phyloP scores from a whole-genome alignment of 768 basidiomycete species.

The Naganishia antarctica region DNA sequence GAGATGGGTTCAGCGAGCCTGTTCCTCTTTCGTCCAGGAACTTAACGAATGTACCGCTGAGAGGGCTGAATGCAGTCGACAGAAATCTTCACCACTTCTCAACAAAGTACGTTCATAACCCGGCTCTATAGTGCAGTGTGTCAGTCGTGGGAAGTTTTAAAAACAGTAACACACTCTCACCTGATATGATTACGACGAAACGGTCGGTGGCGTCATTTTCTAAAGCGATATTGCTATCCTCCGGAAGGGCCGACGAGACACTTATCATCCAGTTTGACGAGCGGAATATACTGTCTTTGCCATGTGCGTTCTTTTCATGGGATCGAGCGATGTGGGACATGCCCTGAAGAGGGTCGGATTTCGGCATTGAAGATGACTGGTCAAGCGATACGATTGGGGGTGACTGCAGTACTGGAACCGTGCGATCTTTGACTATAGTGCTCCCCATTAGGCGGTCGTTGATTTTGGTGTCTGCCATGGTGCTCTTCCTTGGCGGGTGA shows the following conservation, averaged over 20 bases:
- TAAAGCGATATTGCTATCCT: neutral
- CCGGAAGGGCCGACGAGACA: neutral
- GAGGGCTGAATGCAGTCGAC: neutral
- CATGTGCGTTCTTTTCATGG: neutral
- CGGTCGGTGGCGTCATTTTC: neutral
- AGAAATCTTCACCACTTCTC: neutral
- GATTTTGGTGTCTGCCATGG: no score
- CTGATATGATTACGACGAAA: conserved; percentile 3
- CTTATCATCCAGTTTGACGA: conserved; percentile 7
- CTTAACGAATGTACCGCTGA: neutral
- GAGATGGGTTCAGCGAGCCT: no score
- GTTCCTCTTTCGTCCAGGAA: no score
- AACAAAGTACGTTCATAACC: neutral
- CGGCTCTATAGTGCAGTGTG: neutral
- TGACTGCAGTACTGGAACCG: no score
- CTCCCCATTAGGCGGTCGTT: no score
- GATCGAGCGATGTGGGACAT: neutral
- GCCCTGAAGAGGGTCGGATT: neutral
- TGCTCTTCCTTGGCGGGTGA: no score
- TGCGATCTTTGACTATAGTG: no score
- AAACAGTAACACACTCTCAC: neutral
- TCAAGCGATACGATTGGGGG: no score
- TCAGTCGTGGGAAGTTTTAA: neutral
- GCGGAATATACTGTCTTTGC: neutral
- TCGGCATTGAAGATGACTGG: neutral